Conservation (phyloP, 2,329 filamentous ascomycete species). For the Trichoderma breve region DNA sequence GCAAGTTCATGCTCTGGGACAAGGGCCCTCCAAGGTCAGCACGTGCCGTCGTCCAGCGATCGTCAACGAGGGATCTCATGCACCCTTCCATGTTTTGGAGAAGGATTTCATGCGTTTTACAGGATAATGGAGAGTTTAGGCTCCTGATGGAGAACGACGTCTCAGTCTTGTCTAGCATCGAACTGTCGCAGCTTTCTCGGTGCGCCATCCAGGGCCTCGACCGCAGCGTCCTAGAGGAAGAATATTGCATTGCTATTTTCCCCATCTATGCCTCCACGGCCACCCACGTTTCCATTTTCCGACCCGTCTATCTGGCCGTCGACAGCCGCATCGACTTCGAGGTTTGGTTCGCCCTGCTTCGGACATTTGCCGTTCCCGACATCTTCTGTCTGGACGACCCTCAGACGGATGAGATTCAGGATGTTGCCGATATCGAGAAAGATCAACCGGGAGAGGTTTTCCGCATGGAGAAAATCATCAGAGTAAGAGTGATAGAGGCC, state of each 20-base stretch:
- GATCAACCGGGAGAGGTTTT: slow-evolving; percentile 53
- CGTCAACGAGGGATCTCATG: slow-evolving; percentile 56
- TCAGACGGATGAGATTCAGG: slow-evolving; percentile 43
- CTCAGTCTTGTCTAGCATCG: slow-evolving; percentile 75
- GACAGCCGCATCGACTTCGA: slow-evolving; percentile 90
- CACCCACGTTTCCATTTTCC: slow-evolving; percentile 70
- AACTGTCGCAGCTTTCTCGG: slow-evolving; percentile 82
- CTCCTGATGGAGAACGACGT: slow-evolving; percentile 84
- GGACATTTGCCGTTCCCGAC: slow-evolving; percentile 89
- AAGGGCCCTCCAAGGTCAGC: slow-evolving; percentile 61
- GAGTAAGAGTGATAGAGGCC: slow-evolving; percentile 59
- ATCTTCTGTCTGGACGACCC: slow-evolving; percentile 66
- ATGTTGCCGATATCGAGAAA: slow-evolving; percentile 39
- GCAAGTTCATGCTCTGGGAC: slow-evolving; percentile 88
- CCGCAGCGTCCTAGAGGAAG: slow-evolving; percentile 84
- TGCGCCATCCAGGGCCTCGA: slow-evolving; percentile 90
- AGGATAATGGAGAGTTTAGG: slow-evolving; percentile 93
- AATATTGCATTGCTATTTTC: slow-evolving; percentile 93
- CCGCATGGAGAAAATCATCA: slow-evolving; percentile 60
- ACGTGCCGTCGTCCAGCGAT: slow-evolving; percentile 53
- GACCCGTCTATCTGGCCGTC: slow-evolving; percentile 85
- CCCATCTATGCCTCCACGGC: slow-evolving; percentile 82
- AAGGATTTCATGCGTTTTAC: slow-evolving; percentile 85
- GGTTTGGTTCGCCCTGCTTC: slow-evolving; percentile 90
- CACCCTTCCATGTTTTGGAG: slow-evolving; percentile 68